These are phyloP conservation scores for Rutidosis leptorrhynchoides DNA, from an alignment of 129 eudicot genomes.

Conservation along the genomic window DNA sequence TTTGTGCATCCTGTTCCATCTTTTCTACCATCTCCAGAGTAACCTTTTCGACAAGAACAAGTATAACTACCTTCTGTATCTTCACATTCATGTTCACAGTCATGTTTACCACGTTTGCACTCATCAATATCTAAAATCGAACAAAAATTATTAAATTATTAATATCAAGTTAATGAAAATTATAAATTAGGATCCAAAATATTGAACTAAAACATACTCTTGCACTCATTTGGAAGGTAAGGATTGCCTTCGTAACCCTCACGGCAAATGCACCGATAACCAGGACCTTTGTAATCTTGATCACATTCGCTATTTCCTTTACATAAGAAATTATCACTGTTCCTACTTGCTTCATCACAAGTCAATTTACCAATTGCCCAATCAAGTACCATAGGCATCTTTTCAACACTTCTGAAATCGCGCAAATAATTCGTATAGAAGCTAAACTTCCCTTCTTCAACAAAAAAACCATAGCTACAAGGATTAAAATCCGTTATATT, in stretches of 20 bases:
- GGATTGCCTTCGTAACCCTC: conserved; percentile 51
- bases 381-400: conserved; percentile 45
- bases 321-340: conserved; percentile 21
- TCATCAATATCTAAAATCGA: conserved; percentile 22
- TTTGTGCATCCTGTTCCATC: conserved; percentile 30
- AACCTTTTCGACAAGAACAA: conserved; percentile 41
- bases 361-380: conserved; percentile 40
- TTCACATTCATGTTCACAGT: conserved; percentile 18
- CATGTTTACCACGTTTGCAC: conserved; percentile 13
- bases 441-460: conserved; percentile 23
- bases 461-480: conserved; percentile 45
- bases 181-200: neutral
- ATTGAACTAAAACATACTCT: conserved; percentile 19
- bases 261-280: conserved; percentile 39
- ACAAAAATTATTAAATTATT: conserved; percentile 7
- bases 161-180: neutral
- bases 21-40: conserved; percentile 38
- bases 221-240: conserved; percentile 34
- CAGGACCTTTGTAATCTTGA: conserved; percentile 26
- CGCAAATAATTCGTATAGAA: conserved; percentile 15
- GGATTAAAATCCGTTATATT: conserved; percentile 24
- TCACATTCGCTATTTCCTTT: conserved; percentile 30
- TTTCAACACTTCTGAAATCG: conserved; percentile 10
- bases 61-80: conserved; percentile 31
- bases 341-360: conserved; percentile 28